phyloP scores from a whole-genome alignment of 805 yeast genomes.

The Metschnikowia orientalis region DNA sequence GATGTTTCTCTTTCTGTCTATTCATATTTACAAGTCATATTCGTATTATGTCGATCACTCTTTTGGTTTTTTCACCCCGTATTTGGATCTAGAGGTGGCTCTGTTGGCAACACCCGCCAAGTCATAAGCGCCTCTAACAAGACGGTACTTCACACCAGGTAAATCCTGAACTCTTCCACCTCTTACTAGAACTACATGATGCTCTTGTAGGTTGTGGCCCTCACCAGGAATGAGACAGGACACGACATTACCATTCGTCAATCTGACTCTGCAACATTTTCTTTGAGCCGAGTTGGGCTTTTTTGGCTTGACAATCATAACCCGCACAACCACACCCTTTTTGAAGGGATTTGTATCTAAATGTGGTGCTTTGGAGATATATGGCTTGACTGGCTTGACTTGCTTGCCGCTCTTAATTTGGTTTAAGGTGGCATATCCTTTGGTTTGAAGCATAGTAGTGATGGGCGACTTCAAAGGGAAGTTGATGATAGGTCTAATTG shows the following conservation, averaged over 20 bases:
- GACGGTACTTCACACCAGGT: constrained; percentile 95
- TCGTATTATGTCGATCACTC: constrained; percentile 8
- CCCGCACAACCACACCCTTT: constrained; percentile 90
- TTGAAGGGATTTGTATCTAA: constrained; percentile 77
- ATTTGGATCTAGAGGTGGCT: constrained; percentile 82
- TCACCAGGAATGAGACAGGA: constrained; percentile 97
- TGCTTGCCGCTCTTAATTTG: constrained; percentile 68
- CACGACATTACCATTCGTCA: constrained; percentile 82
- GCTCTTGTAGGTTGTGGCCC: constrained; percentile 98
- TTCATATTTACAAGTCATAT: constrained; percentile 6
- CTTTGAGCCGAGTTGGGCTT: constrained; percentile 98
- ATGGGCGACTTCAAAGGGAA: too few species aligned
- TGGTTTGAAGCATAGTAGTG: too few species aligned
- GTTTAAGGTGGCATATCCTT: constrained; percentile 72
- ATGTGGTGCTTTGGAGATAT: constrained; percentile 67
- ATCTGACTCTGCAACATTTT: constrained; percentile 91
- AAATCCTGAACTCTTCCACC: constrained; percentile 99
- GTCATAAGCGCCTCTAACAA: constrained; percentile 90
- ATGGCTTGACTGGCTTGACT: constrained; percentile 47
- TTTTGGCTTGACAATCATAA: constrained; percentile 94
- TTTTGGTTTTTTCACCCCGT: constrained; percentile 85
- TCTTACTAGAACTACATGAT: constrained; percentile 89
- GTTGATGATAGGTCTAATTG: too few species aligned
- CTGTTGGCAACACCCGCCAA: constrained; percentile 93
- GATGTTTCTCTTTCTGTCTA: too few species aligned